Evolutionary conservation across 345 rosid species (phyloP).

Genomic region (Abelmoschus esculentus): DNA sequence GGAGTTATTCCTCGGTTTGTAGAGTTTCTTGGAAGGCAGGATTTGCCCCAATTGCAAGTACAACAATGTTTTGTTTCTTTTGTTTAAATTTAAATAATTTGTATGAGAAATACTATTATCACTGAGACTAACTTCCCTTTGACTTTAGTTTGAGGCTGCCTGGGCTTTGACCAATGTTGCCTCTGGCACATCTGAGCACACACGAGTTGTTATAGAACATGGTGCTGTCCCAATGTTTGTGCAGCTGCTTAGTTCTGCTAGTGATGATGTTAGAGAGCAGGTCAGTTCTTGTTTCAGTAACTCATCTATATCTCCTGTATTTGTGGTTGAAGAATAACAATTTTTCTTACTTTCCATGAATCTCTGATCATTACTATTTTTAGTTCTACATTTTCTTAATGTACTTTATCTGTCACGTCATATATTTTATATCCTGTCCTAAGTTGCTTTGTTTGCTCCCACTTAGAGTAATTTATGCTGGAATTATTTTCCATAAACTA

Average conservation of each 20-base stretch:
- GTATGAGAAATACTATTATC: background rate
- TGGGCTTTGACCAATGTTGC: slow-evolving; percentile 23
- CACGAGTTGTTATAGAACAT: background rate
- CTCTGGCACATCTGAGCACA: background rate
- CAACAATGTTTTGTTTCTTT: slow-evolving; percentile 14
- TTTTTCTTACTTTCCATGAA: background rate
- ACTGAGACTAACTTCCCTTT: slow-evolving; percentile 2
- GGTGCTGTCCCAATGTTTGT: background rate
- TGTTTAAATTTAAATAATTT: slow-evolving; percentile 4
- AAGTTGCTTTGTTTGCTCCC: background rate
- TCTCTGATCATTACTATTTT: background rate
- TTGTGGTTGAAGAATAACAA: too few species aligned
- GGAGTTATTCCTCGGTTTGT: slow-evolving; percentile 75
- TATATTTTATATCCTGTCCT: background rate
- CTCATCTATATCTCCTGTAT: background rate
- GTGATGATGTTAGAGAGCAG: background rate
- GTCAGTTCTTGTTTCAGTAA: background rate
- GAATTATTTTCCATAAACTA: background rate
- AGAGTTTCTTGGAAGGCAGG: slow-evolving; percentile 71
- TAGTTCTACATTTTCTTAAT: too few species aligned
- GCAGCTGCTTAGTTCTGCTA: background rate
- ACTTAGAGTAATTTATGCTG: background rate
- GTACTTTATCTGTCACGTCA: background rate
- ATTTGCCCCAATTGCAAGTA: slow-evolving; percentile 71
- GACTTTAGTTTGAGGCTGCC: slow-evolving; percentile 38